Evolutionary conservation across 208 protist genomes (phyloP), one percentile per base, ranked within the genome.

Genomic region (Crithidia brevicula): DNA sequence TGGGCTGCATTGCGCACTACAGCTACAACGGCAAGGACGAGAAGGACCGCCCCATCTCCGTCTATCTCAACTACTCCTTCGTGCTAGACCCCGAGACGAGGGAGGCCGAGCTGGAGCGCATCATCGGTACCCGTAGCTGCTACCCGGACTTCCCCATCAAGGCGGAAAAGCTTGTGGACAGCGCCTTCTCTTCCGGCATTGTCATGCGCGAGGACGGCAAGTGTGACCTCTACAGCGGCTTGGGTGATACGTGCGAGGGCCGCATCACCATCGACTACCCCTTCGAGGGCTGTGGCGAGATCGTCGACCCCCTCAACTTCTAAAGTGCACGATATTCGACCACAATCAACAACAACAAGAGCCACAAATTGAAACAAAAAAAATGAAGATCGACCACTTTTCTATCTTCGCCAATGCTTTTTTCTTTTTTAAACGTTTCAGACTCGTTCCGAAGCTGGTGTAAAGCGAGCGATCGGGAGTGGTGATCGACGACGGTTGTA

Each of bases 191-290:
- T 9, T 75, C 81, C 18, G 85, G 85, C 45, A 90, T 90, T 40
- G 72, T 84, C 10, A 86, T 85, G 79, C 83, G 83, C 23, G 61
- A 74, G 28, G 85, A 90, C 52, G 85, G 79, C 27, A 90, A 90
- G 70, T 87, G 81, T 52, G 81, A 90, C 47, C 58, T 90, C 40
- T 90, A 90, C 79, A 90, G 85, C 53, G 85, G 85, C 13, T 38
- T 90, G 5, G 85, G 85, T 13, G 85, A 90, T 53, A 83, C 81
- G 9, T 67, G 72, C 52, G 74, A 86, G 64, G 84, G 84, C 8
- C 84, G 84, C 61, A 85, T 90, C 57, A 82, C 78, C 31, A 90
- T 90, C 52, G 84, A 90, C 68, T 90, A 90, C 75, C 84, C 81
- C 2, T 89, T 89, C 50, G 83, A 89, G 47, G 83, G 83, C 7